Percentiles rank a stretch among this genome's conserved stretches.
Conservation (phyloP, 306 rosid genomes). For the Corylus heterophylla region DNA sequence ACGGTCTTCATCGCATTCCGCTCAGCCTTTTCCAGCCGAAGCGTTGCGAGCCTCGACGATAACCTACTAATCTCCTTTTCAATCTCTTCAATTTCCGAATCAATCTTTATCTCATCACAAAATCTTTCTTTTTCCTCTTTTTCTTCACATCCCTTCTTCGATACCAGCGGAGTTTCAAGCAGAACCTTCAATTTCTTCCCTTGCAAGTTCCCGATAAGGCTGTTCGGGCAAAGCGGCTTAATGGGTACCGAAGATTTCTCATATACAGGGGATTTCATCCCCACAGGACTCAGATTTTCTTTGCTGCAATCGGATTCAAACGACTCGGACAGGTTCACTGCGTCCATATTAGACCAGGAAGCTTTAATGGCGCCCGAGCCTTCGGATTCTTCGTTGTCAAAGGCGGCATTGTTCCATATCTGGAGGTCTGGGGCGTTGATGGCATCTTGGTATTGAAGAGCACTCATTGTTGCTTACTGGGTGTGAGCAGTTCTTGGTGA, state of each 20-base stretch:
- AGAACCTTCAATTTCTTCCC: conserved; percentile 33
- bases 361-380: conserved; percentile 12
- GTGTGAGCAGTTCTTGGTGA: conserved; percentile 2
- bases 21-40: conserved; percentile 47
- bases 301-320: conserved; percentile 50
- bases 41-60: conserved; percentile 45
- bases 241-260: conserved; percentile 35
- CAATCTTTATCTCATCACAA: conserved; percentile 41
- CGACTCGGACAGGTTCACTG: conserved; percentile 32
- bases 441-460: conserved; percentile 49
- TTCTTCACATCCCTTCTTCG: conserved; percentile 14
- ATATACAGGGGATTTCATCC: conserved; percentile 35
- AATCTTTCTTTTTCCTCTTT: conserved; percentile 28
- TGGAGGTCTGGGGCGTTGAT: conserved; percentile 51
- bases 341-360: conserved; percentile 42
- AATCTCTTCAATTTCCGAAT: conserved; percentile 53
- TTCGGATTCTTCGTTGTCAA: conserved; percentile 47
- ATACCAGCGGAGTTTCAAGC: conserved; percentile 9
- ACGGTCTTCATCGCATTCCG: conserved; percentile 26
- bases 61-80: conserved; percentile 54
- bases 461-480: conserved; percentile 28
- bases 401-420: conserved; percentile 69
- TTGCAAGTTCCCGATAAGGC: conserved; percentile 31
- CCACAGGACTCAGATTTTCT: conserved; percentile 55
- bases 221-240: conserved; percentile 36